Evolutionary conservation across 2,329 filamentous ascomycete species (phyloP), one percentile per base, ranked within the genome.

Genomic region (Geoglossum cookeanum): DNA sequence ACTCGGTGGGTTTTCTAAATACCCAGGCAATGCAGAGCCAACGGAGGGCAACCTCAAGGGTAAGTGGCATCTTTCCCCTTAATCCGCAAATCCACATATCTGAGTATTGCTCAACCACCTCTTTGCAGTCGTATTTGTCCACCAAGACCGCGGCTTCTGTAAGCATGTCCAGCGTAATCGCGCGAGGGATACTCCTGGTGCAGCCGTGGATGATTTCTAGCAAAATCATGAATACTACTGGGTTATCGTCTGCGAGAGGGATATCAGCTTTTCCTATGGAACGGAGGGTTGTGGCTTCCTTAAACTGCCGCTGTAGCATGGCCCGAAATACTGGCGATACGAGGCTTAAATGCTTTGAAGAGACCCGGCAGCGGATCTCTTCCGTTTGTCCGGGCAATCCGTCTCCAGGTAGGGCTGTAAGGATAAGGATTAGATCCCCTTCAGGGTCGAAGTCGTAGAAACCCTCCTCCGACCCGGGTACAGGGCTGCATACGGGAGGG

Each of bases 181-280:
- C 52, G 44, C 63, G 64, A 0, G 73, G 72, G 15, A 77, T 67
- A 47, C 69, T 67, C n/a, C 65, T 60, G 11, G 66, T 68, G 3
- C 68, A 68, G 54, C 70, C 66, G 62, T 77, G 75, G 8, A 77
- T 64, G n/a, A 73, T 70, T 58, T 74, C 69, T 53, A 76, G 63
- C 0, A 76, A 57, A n/a, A 71, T 68, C 8, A 68, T 63, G 3
- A 75, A 65, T 0, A 72, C 71, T 5, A 70, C 63, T 3, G 65
- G 61, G 56, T 75, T 67, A 64, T 51, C 48, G 9, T 51, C 27
- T 6, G 13, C 5, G 27, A 51, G 62, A 61, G n/a, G 27, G 48
- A 51, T 51, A 7, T 49, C 22, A 22, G 29, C 45, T 2, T 3
- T 29, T 8, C 45, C 45, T 2, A 11, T 33, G 3, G 48, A 32